Conservation (phyloP, 306 rosid genomes). For the Vicia faba region DNA sequence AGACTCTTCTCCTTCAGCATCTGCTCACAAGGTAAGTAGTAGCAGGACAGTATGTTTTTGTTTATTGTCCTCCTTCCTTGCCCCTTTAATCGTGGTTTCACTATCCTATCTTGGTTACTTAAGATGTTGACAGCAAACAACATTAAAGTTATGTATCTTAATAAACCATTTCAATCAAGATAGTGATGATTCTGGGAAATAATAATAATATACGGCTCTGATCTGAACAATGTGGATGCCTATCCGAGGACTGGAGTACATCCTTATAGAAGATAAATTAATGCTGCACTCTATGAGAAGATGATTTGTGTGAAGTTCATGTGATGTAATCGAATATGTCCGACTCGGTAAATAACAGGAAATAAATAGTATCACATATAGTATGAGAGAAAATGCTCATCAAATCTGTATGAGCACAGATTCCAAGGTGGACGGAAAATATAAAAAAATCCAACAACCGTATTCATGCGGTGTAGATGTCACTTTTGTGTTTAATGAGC, state of each 20-base stretch:
- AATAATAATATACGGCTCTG: background rate
- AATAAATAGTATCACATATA: background rate
- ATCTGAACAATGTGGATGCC: background rate
- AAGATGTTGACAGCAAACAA: constrained; percentile 15
- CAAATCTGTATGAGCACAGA: too few relatives aligned
- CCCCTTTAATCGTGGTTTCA: constrained; percentile 20
- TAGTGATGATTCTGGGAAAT: constrained; percentile 38
- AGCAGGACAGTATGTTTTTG: constrained; percentile 26
- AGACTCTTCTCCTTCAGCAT: constrained; percentile 48
- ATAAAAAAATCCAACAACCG: too few relatives aligned
- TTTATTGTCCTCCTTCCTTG: constrained; percentile 21
- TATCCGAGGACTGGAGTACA: background rate
- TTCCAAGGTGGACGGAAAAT: too few relatives aligned
- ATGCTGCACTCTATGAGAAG: constrained; percentile 9
- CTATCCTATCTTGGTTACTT: constrained; percentile 18
- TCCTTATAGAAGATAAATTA: constrained; percentile 18
- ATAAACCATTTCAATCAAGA: constrained; percentile 39
- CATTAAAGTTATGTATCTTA: constrained; percentile 49
- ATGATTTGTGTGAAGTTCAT: constrained; percentile 14
- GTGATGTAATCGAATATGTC: background rate
- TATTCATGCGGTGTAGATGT: too few relatives aligned
- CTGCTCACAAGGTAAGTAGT: constrained; percentile 70
- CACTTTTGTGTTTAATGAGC: too few relatives aligned
- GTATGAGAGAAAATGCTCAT: too few relatives aligned
- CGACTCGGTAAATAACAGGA: background rate